Conservation (phyloP, 2,329 filamentous ascomycete species). For the Apiospora rasikravindrae region DNA sequence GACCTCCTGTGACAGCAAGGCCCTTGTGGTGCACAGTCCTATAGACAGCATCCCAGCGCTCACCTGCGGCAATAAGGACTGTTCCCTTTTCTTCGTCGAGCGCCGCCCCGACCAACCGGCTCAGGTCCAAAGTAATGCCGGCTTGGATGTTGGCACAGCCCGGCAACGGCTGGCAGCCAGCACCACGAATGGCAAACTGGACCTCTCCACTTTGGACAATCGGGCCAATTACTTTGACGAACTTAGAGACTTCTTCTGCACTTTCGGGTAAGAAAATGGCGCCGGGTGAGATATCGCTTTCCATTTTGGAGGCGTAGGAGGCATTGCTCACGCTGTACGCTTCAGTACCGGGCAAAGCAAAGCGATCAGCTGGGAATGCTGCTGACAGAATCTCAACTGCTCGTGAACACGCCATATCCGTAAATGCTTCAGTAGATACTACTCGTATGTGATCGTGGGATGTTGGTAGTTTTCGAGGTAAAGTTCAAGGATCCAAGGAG, state of each 20-base stretch:
- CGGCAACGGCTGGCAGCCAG: conserved; percentile 23
- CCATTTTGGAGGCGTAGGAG: not conserved
- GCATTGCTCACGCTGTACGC: not conserved
- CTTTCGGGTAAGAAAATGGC: not conserved
- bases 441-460: too few species aligned
- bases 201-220: not conserved
- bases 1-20: conserved; percentile 11
- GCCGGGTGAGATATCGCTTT: not conserved
- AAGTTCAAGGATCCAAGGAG: too few species aligned
- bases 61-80: conserved; percentile 24
- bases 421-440: not conserved
- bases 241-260: not conserved
- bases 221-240: not conserved
- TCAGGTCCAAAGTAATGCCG: conserved; percentile 25
- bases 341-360: not conserved
- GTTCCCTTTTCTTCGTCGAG: not conserved
- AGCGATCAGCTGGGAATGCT: not conserved
- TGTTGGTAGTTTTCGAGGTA: too few species aligned
- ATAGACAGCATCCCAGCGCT: conserved; percentile 23
- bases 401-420: not conserved
- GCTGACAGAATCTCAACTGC: not conserved
- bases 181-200: conserved; percentile 26
- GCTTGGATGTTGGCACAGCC: conserved; percentile 24
- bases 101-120: conserved; percentile 12
- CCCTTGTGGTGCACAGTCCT: conserved; percentile 16